Conservation (phyloP, 1,284 basidiomycete genomes). For the Pascua sp. region DNA sequence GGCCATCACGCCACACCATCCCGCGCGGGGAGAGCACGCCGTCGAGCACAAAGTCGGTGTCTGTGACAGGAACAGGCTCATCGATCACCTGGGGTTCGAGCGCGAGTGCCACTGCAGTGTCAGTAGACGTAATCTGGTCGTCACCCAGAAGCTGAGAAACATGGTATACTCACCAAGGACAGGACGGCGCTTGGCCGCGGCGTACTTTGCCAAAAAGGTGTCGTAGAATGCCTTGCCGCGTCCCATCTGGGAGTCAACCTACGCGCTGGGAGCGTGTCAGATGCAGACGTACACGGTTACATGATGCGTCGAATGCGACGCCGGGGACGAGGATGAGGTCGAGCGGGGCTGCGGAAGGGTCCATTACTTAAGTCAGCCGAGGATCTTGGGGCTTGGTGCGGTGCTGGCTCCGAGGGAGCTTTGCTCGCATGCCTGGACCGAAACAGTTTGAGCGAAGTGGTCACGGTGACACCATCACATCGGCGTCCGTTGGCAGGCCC, state of each 20-base stretch:
- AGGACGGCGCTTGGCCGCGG: slow-evolving; percentile 22
- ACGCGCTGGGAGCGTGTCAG: slow-evolving; percentile 4
- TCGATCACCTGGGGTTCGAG: slow-evolving; percentile 39
- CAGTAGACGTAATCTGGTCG: not conserved
- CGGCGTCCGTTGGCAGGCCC: no score
- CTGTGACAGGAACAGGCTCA: slow-evolving; percentile 34
- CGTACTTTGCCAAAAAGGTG: slow-evolving; percentile 39
- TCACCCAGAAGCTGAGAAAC: not conserved
- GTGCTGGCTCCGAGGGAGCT: no score
- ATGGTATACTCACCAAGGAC: slow-evolving; percentile 30
- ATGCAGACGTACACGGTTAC: slow-evolving; percentile 36
- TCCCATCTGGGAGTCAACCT: no score
- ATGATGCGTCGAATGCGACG: slow-evolving; percentile 44
- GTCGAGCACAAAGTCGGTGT: slow-evolving; percentile 37
- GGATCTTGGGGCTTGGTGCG: not conserved
- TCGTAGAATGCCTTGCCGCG: slow-evolving; percentile 50
- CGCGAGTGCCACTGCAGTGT: slow-evolving; percentile 40
- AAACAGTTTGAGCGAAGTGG: not conserved
- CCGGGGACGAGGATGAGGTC: slow-evolving; percentile 48
- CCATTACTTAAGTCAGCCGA: slow-evolving; percentile 22
- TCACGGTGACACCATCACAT: not conserved
- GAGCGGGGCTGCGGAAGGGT: slow-evolving; percentile 20
- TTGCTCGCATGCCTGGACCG: not conserved
- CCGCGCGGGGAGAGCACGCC: slow-evolving; percentile 37
- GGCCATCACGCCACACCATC: slow-evolving; percentile 28